phyloP scores from a whole-genome alignment of 805 yeast genomes.

The Yarrowia divulgata region DNA sequence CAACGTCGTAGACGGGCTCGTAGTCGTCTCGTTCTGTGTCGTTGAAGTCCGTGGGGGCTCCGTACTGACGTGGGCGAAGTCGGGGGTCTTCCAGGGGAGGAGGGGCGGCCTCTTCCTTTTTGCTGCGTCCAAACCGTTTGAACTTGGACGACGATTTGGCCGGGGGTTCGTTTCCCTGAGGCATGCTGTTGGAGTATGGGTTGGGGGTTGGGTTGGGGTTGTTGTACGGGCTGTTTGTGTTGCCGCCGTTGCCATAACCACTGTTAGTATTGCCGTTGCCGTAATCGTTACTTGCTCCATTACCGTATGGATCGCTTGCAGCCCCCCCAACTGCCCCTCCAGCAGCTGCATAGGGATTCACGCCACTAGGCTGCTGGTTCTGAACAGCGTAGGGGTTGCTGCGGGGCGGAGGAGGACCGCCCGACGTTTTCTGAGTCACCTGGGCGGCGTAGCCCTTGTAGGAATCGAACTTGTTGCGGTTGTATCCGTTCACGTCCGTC shows the following conservation, averaged over 20 bases:
- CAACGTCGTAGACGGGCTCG: constrained; percentile 30
- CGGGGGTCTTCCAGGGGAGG: constrained; percentile 15
- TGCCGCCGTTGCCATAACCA: background rate
- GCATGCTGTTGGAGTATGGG: background rate
- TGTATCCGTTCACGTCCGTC: constrained; percentile 21
- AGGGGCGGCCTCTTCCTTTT: constrained; percentile 5
- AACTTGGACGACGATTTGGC: background rate
- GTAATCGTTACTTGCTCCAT: background rate
- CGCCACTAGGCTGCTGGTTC: background rate
- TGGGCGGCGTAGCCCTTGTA: constrained; percentile 38
- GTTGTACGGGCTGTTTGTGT: background rate
- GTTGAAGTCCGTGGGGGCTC: background rate
- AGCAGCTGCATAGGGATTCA: constrained; percentile 27
- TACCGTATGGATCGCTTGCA: background rate
- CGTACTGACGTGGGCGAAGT: constrained; percentile 12
- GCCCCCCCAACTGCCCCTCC: background rate
- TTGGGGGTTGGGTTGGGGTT: too few relatives aligned
- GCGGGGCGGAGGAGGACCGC: constrained; percentile 3
- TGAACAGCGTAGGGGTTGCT: constrained; percentile 31
- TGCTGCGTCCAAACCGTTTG: constrained; percentile 4
- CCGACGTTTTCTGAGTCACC: background rate
- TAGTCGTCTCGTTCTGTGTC: background rate
- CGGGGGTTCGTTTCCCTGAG: background rate
- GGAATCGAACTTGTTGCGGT: constrained; percentile 39
- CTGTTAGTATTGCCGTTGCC: too few relatives aligned